phyloP scores from a whole-genome alignment of 192 early-diverging fungal genomes.

The Entophlyctis luteolus region DNA sequence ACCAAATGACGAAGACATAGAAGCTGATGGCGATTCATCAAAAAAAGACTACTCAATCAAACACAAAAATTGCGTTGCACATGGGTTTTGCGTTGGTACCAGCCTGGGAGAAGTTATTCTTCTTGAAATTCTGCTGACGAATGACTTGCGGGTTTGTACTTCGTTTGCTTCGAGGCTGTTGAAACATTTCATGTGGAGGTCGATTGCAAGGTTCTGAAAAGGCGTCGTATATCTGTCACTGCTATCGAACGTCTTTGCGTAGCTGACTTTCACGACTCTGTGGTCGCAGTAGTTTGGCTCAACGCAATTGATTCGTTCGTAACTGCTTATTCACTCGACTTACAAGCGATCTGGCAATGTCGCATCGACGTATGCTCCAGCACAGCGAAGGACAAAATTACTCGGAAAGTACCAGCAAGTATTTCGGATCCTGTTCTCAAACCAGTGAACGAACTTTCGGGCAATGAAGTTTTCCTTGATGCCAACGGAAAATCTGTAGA shows the following conservation, averaged over 20 bases:
- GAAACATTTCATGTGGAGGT: no score
- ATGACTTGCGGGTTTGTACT: no score
- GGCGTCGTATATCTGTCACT: not conserved
- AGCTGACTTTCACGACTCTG: conserved; percentile 10
- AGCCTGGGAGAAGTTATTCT: conserved; percentile 15
- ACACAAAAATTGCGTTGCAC: no score
- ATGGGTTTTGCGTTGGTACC: conserved; percentile 16
- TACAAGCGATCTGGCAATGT: conserved; percentile 12
- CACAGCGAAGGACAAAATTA: not conserved
- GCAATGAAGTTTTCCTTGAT: conserved; percentile 11
- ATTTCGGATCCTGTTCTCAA: not conserved
- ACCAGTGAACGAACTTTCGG: not conserved
- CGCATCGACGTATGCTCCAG: conserved; percentile 1
- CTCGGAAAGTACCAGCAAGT: not conserved
- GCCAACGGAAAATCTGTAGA: not conserved
- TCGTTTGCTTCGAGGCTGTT: no score
- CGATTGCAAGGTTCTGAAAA: no score
- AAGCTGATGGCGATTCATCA: no score
- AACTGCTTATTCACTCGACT: not conserved
- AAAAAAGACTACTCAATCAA: no score
- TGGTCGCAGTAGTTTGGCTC: conserved; percentile 10
- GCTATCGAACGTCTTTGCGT: conserved; percentile 11
- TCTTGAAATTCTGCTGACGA: conserved; percentile 9
- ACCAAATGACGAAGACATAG: no score
- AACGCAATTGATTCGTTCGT: conserved; percentile 1